Percentiles rank a stretch among this genome's conserved stretches.
Evolutionary conservation across 1,284 basidiomycete species (phyloP).

Genomic region (Xerocomus minutiporus): DNA sequence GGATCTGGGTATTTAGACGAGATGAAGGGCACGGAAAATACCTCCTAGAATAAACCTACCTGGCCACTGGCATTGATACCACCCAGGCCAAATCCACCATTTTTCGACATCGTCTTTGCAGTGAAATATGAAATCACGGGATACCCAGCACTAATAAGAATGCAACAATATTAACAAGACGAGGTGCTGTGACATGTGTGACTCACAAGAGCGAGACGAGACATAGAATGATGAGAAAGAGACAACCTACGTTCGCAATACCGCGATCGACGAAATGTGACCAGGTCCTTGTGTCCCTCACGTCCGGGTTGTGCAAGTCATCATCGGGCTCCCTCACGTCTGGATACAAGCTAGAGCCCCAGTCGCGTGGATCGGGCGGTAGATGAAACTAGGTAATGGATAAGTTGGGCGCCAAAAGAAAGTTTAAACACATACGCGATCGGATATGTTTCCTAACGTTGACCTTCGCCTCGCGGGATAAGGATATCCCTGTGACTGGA

Average conservation of each 20-base stretch:
- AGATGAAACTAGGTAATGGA: constrained; percentile 42
- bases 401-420: constrained; percentile 1
- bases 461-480: constrained; percentile 24
- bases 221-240: constrained; percentile 45
- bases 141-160: constrained; percentile 45
- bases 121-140: constrained; percentile 51
- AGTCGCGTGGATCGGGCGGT: constrained; percentile 48
- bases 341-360: constrained; percentile 48
- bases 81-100: constrained; percentile 61
- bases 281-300: constrained; percentile 23
- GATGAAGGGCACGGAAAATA: constrained; percentile 28
- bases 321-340: constrained; percentile 51
- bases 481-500: constrained; percentile 27
- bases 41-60: constrained; percentile 26
- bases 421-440: constrained; percentile 17
- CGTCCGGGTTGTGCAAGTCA: constrained; percentile 52
- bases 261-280: constrained; percentile 44
- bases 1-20: constrained; percentile 36
- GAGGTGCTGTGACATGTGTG: constrained; percentile 4
- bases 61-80: constrained; percentile 74
- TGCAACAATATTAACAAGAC: neutral
- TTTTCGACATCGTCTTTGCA: constrained; percentile 29
- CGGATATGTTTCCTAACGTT: constrained; percentile 15
- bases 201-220: constrained; percentile 54
- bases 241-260: constrained; percentile 61